Evolutionary conservation across 2,329 filamentous ascomycete genomes (phyloP).

Genomic region (Fusarium vanettenii): DNA sequence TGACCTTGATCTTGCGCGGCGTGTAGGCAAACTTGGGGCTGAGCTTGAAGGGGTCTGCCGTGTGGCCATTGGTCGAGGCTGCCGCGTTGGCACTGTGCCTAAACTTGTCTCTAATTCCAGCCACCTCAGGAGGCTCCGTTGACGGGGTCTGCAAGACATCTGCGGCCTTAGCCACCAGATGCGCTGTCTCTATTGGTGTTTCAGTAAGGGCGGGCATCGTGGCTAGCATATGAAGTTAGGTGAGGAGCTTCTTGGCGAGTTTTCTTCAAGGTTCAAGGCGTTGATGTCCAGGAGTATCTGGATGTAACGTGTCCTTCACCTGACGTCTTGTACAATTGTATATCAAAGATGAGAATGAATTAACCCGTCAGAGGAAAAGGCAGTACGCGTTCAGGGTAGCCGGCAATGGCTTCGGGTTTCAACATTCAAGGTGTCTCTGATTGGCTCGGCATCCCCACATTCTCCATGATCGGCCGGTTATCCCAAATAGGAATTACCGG

Average conservation of each 20-base stretch:
- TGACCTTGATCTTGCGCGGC: conserved; percentile 46
- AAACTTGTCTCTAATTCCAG: background rate
- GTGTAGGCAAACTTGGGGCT: conserved; percentile 44
- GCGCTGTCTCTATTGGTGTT: conserved; percentile 15
- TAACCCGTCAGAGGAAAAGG: background rate
- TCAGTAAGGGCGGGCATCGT: conserved; percentile 33
- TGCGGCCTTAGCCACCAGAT: background rate
- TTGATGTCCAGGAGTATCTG: background rate
- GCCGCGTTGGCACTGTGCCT: background rate
- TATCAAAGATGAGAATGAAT: background rate
- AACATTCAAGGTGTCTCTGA: background rate
- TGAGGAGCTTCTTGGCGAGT: background rate
- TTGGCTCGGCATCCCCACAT: background rate
- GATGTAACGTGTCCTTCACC: background rate
- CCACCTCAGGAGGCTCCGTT: conserved; percentile 35
- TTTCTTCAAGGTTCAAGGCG: background rate
- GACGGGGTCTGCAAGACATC: conserved; percentile 15
- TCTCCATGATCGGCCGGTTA: background rate
- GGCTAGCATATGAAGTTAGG: background rate
- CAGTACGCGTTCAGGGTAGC: background rate
- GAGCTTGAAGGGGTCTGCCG: conserved; percentile 44
- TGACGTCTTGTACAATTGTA: background rate
- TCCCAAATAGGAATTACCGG: background rate
- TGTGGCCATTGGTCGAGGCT: background rate
- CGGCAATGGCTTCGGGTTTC: background rate